These are phyloP conservation scores for Hypoxylon intermedium DNA, from an alignment of 495 filamentous ascomycete genomes.

Conservation along the genomic window DNA sequence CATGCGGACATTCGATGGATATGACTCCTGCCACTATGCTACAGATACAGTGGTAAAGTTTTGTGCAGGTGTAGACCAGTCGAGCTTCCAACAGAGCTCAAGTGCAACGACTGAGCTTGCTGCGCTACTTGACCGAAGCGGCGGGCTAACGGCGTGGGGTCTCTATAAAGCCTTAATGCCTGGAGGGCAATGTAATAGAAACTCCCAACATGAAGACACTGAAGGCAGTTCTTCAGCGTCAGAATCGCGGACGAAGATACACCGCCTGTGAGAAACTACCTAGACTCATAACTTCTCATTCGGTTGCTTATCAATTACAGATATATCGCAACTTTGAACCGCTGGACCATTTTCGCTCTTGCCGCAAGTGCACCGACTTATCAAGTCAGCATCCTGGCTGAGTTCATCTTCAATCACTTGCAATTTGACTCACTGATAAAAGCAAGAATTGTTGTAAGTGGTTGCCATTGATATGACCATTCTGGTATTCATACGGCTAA, in stretches of 20 bases:
- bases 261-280: background rate
- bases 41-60: conserved; percentile 4
- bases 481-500: background rate
- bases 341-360: conserved; percentile 11
- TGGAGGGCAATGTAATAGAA: background rate
- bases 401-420: conserved; percentile 15
- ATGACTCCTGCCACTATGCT: conserved; percentile 2
- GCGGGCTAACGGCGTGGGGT: background rate
- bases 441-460: background rate
- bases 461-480: background rate
- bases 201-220: background rate
- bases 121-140: conserved; percentile 7
- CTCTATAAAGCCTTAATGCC: background rate
- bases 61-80: background rate
- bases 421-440: conserved; percentile 5
- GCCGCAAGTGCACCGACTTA: conserved; percentile 1
- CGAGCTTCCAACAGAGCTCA: background rate
- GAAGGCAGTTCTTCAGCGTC: too few species aligned
- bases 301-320: background rate
- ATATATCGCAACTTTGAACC: conserved; percentile 9
- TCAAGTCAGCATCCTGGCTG: conserved; percentile 2
- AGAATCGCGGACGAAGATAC: background rate
- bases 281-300: background rate
- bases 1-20: conserved; percentile 8
- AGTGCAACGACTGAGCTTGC: background rate